Evolutionary conservation across 106 monocot genomes (phyloP), one percentile per base, ranked within the genome.

Genomic region (Vanilla planifolia): DNA sequence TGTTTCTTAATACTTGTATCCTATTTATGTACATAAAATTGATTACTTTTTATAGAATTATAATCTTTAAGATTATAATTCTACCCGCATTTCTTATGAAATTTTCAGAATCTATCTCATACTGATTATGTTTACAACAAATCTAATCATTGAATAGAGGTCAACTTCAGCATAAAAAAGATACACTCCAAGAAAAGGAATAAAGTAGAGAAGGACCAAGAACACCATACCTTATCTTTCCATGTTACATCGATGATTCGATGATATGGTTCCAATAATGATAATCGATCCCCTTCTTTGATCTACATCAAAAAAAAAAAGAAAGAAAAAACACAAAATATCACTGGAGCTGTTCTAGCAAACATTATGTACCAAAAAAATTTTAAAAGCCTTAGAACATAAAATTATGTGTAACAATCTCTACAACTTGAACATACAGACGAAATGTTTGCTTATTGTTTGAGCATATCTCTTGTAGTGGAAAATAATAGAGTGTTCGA

Each of bases 201-300:
- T 6, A 17, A 60, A 48, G 14, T n/a, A 29, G 2, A 13, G 16
- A 28, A 22, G 35, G 19, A 52, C 7, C 28, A 52, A 42, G 32
- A 25, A 30, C 28, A 56, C 0, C 2, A 19, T 78, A 94, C 94
- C 83, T 86, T 89, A 29, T 33, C 67, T 68, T 86, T 89, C 85
- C 89, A 94, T 55, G 80, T 80, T 68, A 89, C 63, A 61, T 86
- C 77, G 22, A 71, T 64, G 29, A 64, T 37, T 28, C 70, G 76
- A 46, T 67, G 62, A 73, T 60, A 73, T 15, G 94, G 94, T 41
- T 83, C 89, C 61, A 89, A 33, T 45, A 94, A 41, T 63, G 77
- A 78, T 60, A 89, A 77, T 51, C 73, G 61, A 71, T 94, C 94
- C 58, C 89, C 86, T 78, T 89, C 89, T 73, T 89, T 89, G 29